Conservation (phyloP, 306 rosid species). For the Cajanus cajan region DNA sequence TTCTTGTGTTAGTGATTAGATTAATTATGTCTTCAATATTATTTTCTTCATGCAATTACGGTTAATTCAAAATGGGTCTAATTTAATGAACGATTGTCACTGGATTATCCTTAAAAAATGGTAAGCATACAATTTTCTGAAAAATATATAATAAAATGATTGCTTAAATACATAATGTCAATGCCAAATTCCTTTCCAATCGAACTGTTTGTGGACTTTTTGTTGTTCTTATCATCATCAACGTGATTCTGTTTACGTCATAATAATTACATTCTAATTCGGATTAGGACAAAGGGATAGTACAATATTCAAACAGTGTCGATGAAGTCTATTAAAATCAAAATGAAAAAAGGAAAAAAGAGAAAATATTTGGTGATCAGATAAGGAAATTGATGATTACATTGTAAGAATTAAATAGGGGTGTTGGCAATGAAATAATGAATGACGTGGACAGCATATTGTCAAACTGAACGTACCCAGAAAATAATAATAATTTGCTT, state of each 20-base stretch:
- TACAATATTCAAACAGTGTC: not conserved
- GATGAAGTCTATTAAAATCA: not conserved
- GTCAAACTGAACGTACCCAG: conserved; percentile 14
- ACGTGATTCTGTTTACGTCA: not conserved
- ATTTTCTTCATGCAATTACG: not conserved
- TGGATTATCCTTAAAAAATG: not conserved
- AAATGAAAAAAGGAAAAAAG: not conserved
- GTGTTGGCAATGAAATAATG: not conserved
- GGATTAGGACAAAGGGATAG: not conserved
- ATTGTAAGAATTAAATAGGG: not conserved
- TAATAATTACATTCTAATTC: not conserved
- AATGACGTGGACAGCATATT: not conserved
- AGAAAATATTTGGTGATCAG: not conserved
- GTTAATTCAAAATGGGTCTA: not conserved
- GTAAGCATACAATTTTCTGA: not conserved
- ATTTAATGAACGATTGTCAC: not conserved
- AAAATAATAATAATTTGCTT: not conserved
- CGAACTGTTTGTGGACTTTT: not conserved
- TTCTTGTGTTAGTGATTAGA: not conserved
- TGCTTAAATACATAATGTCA: not conserved
- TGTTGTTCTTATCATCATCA: not conserved
- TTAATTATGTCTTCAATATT: not conserved
- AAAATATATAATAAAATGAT: not conserved
- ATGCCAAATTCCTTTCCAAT: not conserved
- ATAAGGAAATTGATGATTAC: conserved; percentile 7